These are phyloP conservation scores for Aspergillus avenaceus DNA, from an alignment of 495 filamentous ascomycete species.

Conservation along the genomic window DNA sequence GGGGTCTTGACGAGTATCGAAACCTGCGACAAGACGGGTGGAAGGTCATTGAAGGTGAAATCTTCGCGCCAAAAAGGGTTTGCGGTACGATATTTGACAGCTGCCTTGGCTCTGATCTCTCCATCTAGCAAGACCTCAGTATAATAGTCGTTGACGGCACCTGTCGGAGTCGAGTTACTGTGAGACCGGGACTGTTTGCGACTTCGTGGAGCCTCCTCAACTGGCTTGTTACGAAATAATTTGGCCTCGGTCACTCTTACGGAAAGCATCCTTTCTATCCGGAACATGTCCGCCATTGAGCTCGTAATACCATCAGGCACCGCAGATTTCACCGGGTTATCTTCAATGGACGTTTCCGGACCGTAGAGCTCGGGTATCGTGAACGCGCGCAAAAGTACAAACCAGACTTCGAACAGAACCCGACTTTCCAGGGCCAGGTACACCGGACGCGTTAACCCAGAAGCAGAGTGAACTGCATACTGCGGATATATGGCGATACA, in stretches of 20 bases:
- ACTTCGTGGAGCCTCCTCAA: slow-evolving; percentile 31
- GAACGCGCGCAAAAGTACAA: slow-evolving; percentile 87
- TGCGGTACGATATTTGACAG: slow-evolving; percentile 72
- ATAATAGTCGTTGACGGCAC: slow-evolving; percentile 57
- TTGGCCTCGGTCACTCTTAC: slow-evolving; percentile 61
- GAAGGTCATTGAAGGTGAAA: slow-evolving; percentile 80
- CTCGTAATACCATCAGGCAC: slow-evolving; percentile 14
- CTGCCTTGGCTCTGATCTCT: slow-evolving; percentile 81
- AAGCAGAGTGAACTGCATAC: slow-evolving; percentile 63
- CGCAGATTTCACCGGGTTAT: slow-evolving; percentile 22
- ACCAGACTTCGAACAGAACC: slow-evolving; percentile 94
- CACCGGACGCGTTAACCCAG: slow-evolving; percentile 41
- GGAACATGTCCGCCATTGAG: slow-evolving; percentile 54
- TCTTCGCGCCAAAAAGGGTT: slow-evolving; percentile 96
- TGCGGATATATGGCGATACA: slow-evolving; percentile 89
- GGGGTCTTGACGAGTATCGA: slow-evolving; percentile 76
- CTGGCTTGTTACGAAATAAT: slow-evolving; percentile 32
- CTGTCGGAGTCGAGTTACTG: slow-evolving; percentile 23
- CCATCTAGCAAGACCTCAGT: slow-evolving; percentile 91
- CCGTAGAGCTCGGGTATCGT: slow-evolving; percentile 92
- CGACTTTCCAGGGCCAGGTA: slow-evolving; percentile 86
- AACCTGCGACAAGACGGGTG: slow-evolving; percentile 70
- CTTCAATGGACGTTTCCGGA: slow-evolving; percentile 35
- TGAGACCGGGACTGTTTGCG: slow-evolving; percentile 39
- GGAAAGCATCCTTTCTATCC: slow-evolving; percentile 58